Conservation (phyloP, 306 rosid genomes). For the Elaeagnus macrophylla region DNA sequence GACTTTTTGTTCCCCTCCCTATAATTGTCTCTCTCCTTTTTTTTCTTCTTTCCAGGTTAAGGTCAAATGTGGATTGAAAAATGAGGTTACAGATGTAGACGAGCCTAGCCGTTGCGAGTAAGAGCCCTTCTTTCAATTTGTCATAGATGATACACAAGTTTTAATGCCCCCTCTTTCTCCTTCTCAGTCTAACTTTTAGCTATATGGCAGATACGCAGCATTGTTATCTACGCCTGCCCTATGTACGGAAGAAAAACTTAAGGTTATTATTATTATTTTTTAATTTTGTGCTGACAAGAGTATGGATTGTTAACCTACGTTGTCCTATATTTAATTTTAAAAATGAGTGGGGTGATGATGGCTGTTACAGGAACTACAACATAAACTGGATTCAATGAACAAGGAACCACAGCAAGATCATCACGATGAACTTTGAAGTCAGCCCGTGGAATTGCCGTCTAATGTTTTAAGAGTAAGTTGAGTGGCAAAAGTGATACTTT, state of each 20-base stretch:
- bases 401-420: slow-evolving; percentile 50
- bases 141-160: not conserved
- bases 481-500: slow-evolving; percentile 11
- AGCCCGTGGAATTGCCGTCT: slow-evolving; percentile 2
- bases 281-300: slow-evolving; percentile 12
- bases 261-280: slow-evolving; percentile 28
- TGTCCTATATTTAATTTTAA: slow-evolving; percentile 9
- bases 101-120: slow-evolving; percentile 99
- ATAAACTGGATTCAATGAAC: slow-evolving; percentile 63
- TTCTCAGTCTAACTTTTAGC: slow-evolving; percentile 6
- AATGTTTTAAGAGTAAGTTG: slow-evolving; percentile 19
- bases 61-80: slow-evolving; percentile 77
- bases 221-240: slow-evolving; percentile 72
- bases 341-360: slow-evolving; percentile 14
- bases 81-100: slow-evolving; percentile 82
- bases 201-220: slow-evolving; percentile 66
- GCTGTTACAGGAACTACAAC: slow-evolving; percentile 64
- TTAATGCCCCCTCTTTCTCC: slow-evolving; percentile 5
- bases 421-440: slow-evolving; percentile 71
- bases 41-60: slow-evolving; percentile 62
- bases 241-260: slow-evolving; percentile 74
- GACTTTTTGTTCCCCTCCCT: too few species aligned
- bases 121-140: slow-evolving; percentile 15
- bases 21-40: too few species aligned
- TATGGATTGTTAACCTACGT: not conserved